Conservation (phyloP, 2,329 filamentous ascomycete genomes). For the Penicillium aurantiogriseum region DNA sequence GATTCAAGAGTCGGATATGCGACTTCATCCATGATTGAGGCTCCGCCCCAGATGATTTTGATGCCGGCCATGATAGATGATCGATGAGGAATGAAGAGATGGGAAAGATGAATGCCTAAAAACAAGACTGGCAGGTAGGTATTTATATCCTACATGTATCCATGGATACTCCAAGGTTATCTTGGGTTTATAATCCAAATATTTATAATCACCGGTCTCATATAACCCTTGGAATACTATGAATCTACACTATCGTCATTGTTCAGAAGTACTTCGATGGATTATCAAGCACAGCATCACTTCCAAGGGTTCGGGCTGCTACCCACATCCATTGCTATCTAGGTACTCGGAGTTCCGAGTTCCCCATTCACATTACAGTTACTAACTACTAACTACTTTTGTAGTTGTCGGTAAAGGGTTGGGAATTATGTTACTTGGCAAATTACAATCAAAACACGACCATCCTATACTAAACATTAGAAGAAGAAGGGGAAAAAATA, state of each 20-base stretch:
- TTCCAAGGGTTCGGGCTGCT: too few relatives aligned
- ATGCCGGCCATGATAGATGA: background rate
- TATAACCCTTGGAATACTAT: too few relatives aligned
- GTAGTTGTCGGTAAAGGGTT: background rate
- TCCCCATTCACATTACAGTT: background rate
- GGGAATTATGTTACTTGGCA: background rate
- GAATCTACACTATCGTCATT: background rate
- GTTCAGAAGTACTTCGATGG: background rate
- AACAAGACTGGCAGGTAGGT: background rate
- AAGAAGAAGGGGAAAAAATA: background rate
- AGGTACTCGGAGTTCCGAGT: background rate
- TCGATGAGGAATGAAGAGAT: background rate
- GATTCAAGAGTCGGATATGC: background rate
- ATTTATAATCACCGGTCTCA: background rate
- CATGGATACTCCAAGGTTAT: background rate
- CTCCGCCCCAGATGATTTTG: slow-evolving; percentile 4
- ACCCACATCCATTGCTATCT: background rate
- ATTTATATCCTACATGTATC: background rate
- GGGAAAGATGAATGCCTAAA: background rate
- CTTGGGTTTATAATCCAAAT: background rate
- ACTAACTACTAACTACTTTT: background rate
- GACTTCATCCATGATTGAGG: background rate
- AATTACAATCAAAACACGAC: background rate
- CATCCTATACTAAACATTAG: background rate
- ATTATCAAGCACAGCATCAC: background rate